These are phyloP conservation scores for Moesziomyces parantarcticus DNA, from an alignment of 1,284 basidiomycete species.

Conservation along the genomic window DNA sequence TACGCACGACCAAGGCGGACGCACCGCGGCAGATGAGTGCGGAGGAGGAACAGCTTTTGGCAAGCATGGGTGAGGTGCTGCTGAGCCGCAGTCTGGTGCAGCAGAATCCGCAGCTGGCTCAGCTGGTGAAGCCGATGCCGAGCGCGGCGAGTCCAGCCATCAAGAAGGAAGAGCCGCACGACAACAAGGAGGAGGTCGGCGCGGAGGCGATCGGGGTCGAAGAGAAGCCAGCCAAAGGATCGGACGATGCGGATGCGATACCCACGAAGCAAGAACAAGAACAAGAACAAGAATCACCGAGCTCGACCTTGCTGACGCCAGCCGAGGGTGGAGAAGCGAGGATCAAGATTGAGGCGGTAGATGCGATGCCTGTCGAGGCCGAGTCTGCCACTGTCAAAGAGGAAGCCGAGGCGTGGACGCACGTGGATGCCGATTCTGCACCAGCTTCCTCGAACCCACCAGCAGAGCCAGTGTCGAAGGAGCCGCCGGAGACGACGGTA, in stretches of 20 bases:
- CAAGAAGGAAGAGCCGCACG: background rate
- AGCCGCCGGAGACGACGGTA: no score
- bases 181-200: no score
- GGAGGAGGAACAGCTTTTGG: constrained; percentile 17
- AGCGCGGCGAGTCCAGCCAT: background rate
- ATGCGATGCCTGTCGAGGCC: background rate
- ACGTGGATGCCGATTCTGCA: no score
- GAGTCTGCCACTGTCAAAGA: no score
- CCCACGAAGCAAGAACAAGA: background rate
- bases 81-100: constrained; percentile 23
- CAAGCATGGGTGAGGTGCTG: constrained; percentile 17
- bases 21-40: constrained; percentile 15
- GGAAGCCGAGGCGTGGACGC: background rate
- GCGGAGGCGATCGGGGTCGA: background rate
- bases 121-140: background rate
- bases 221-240: background rate
- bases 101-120: constrained; percentile 13
- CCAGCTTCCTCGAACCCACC: background rate
- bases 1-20: background rate
- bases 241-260: constrained; percentile 2
- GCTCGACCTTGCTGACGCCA: no score
- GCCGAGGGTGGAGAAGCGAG: background rate
- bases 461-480: background rate
- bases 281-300: no score
- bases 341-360: constrained; percentile 1